Percentiles rank a stretch among this genome's conserved stretches.
Conservation (phyloP, 495 filamentous ascomycete species). For the Aspergillus olivimuriae region DNA sequence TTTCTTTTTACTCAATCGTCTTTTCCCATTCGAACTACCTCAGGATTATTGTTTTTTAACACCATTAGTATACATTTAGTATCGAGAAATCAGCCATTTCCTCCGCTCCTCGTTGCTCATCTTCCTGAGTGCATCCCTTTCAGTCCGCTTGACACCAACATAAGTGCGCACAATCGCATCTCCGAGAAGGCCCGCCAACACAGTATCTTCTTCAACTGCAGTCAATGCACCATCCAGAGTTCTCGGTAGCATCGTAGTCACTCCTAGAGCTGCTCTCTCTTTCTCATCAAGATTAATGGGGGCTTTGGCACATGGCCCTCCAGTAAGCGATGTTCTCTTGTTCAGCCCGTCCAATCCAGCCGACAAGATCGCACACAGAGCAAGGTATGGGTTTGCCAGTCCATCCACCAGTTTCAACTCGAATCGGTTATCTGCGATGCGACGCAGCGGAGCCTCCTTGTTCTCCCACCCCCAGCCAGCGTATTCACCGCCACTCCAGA, state of each 20-base stretch:
- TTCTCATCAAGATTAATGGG: not conserved
- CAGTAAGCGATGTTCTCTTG: not conserved
- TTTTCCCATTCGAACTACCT: too few species aligned
- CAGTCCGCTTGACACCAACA: not conserved
- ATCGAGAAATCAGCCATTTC: not conserved
- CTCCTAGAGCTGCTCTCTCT: not conserved
- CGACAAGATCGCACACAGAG: slow-evolving; percentile 51
- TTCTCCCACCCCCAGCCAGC: slow-evolving; percentile 72
- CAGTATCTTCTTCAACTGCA: not conserved
- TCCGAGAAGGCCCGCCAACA: not conserved
- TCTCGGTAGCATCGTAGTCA: not conserved
- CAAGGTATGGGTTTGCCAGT: slow-evolving; percentile 65
- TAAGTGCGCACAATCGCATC: not conserved
- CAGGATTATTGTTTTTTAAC: too few species aligned
- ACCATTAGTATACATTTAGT: not conserved
- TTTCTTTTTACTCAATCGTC: too few species aligned
- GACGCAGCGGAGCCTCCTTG: slow-evolving; percentile 59
- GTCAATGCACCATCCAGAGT: not conserved
- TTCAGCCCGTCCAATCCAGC: slow-evolving; percentile 47
- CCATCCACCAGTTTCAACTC: slow-evolving; percentile 67
- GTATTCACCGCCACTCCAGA: slow-evolving; percentile 67
- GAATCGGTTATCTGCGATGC: slow-evolving; percentile 56
- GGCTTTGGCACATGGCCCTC: not conserved
- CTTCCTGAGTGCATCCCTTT: not conserved
- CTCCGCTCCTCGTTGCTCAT: not conserved